Evolutionary conservation across 345 rosid genomes (phyloP).

Genomic region (Pugionium dolabratum): DNA sequence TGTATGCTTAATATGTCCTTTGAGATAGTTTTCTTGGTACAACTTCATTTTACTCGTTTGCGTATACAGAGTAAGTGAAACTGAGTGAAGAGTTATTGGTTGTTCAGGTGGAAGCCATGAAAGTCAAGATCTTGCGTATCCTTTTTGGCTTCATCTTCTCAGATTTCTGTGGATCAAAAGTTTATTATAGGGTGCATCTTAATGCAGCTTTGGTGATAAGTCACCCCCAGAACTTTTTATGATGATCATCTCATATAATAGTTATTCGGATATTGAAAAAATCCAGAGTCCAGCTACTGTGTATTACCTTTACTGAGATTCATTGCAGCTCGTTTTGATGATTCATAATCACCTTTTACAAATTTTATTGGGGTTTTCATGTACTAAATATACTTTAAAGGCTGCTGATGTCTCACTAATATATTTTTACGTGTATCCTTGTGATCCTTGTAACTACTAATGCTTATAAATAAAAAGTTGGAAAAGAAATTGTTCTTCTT

Average conservation of each 20-base stretch:
- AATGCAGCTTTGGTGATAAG: neutral
- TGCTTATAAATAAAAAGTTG: neutral
- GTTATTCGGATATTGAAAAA: neutral
- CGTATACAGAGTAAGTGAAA: neutral
- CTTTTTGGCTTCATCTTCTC: constrained; percentile 34
- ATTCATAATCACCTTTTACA: neutral
- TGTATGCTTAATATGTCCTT: neutral
- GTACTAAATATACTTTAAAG: neutral
- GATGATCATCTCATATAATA: constrained; percentile 1
- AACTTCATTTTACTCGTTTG: neutral
- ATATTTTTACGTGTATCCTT: neutral
- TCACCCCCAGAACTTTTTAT: neutral
- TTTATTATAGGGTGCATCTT: constrained; percentile 3
- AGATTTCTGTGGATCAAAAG: constrained; percentile 1
- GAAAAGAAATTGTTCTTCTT: constrained; percentile 34
- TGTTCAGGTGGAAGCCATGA: constrained; percentile 50
- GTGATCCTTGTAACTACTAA: neutral
- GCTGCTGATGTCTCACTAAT: constrained; percentile 2
- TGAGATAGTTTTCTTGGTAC: neutral
- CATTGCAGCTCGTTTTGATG: too few species aligned
- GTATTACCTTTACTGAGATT: neutral
- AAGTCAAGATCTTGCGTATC: constrained; percentile 73
- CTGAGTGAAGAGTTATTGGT: constrained; percentile 15
- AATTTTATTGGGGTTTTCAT: neutral
- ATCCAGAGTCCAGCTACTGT: too few species aligned